A percentile compares a stretch with the other conserved stretches of the same genome.
phyloP scores from a whole-genome alignment of 2,329 filamentous ascomycete species.

The Trichoderma citrinoviride region DNA sequence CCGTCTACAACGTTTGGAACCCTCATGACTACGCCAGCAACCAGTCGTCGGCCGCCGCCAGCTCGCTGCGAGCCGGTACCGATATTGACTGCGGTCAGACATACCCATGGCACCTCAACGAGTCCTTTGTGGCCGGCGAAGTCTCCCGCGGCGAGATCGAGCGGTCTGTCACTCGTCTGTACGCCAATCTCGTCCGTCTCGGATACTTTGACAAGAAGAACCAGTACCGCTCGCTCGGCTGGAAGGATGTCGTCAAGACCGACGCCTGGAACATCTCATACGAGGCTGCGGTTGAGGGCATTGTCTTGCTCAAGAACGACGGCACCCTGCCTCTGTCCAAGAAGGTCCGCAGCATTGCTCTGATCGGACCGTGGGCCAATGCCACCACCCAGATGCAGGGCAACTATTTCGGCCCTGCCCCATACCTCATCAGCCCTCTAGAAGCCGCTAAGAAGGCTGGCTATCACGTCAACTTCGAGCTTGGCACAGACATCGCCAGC shows the following conservation, averaged over 20 bases:
- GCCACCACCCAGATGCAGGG: slow-evolving; percentile 28
- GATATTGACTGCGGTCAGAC: slow-evolving; percentile 28
- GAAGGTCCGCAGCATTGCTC: slow-evolving; percentile 21
- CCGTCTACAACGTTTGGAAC: slow-evolving; percentile 55
- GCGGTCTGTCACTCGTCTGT: slow-evolving; percentile 14
- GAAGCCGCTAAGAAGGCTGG: slow-evolving; percentile 39
- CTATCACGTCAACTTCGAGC: slow-evolving; percentile 3
- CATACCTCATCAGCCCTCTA: slow-evolving; percentile 54
- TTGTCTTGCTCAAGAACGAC: slow-evolving; percentile 61
- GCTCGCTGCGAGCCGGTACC: slow-evolving; percentile 35
- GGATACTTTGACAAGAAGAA: slow-evolving; percentile 20
- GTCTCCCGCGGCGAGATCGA: slow-evolving; percentile 21
- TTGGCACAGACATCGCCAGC: not conserved
- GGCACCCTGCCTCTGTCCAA: slow-evolving; percentile 50
- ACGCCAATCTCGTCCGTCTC: slow-evolving; percentile 18
- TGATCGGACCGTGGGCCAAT: slow-evolving; percentile 36
- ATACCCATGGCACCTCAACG: slow-evolving; percentile 19
- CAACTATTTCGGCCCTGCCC: slow-evolving; percentile 41
- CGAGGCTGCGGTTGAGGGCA: slow-evolving; percentile 56
- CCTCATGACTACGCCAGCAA: slow-evolving; percentile 39
- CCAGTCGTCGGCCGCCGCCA: slow-evolving; percentile 34
- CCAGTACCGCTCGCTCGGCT: slow-evolving; percentile 39
- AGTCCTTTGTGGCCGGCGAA: slow-evolving; percentile 14
- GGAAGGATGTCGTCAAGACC: slow-evolving; percentile 46
- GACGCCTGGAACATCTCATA: slow-evolving; percentile 11